phyloP scores from a whole-genome alignment of 805 yeast species.

The Helenozyma baotianmanensis region DNA sequence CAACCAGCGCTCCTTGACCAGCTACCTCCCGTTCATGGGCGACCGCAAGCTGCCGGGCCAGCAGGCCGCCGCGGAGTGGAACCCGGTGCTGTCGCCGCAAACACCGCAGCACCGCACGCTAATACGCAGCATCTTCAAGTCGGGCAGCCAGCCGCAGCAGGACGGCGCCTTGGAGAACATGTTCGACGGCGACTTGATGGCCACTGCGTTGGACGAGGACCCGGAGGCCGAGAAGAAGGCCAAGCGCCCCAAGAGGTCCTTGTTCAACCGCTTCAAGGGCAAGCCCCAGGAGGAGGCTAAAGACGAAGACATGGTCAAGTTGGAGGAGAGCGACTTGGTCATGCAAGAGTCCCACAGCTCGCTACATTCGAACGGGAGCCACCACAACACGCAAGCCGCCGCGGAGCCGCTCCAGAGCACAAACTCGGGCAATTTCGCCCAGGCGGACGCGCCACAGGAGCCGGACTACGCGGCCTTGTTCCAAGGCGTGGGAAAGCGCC shows the following conservation, averaged over 20 bases:
- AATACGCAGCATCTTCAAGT: slow-evolving; percentile 30
- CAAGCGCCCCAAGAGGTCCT: slow-evolving; percentile 29
- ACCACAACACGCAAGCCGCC: no score
- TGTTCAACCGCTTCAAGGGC: slow-evolving; percentile 37
- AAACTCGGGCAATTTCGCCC: no score
- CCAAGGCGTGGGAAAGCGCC: slow-evolving; percentile 39
- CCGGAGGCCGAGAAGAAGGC: slow-evolving; percentile 19
- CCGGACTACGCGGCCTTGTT: slow-evolving; percentile 43
- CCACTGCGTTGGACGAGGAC: background rate
- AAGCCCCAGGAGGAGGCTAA: slow-evolving; percentile 8
- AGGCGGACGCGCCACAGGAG: slow-evolving; percentile 11
- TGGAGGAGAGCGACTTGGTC: no score
- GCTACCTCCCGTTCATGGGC: slow-evolving; percentile 39
- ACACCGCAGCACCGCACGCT: slow-evolving; percentile 26
- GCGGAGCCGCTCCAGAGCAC: no score
- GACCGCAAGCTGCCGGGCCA: no score
- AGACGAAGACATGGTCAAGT: no score
- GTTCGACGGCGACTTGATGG: background rate
- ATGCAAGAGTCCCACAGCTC: no score
- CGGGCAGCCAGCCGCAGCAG: slow-evolving; percentile 6
- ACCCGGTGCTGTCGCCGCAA: background rate
- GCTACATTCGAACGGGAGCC: no score
- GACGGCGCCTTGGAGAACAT: background rate
- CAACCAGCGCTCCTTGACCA: slow-evolving; percentile 25
- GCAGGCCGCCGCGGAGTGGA: slow-evolving; percentile 1